Evolutionary conservation across 306 rosid genomes (phyloP), one percentile per base, ranked within the genome.

Genomic region (Trifolium pratense): DNA sequence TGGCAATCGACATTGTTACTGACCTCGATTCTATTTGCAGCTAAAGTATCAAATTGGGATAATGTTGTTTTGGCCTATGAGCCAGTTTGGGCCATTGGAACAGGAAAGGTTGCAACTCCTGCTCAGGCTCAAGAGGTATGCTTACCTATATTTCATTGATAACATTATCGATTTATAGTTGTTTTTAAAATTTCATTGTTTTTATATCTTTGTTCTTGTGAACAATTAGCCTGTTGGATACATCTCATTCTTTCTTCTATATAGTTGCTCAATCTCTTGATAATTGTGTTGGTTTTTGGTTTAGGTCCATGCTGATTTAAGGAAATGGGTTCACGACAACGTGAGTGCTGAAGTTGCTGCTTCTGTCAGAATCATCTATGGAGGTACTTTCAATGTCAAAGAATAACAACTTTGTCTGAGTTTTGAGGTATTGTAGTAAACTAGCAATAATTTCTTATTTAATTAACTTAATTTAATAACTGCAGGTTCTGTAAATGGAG

Each of bases 31-130:
- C 3, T 48, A 26, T 39, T 23, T 78, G 77, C 84, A 78, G 78
- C 67, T 67, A 87, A 63, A 74, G 52, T 91, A 65, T 77, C 87
- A 21, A 85, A 74, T 11, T 91, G 97, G 97, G 84, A 79, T 21
- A 81, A 91, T 74, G 82, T 91, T 49, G 97, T 91, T 52, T 69
- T 91, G 83, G 97, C 97, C 23, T 91, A 89, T 60, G 97, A 91
- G 83, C 97, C 97, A 13, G 97, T 91, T 70, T 91, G 97, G 97
- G 97, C 97, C 78, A 91, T 91, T 70, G 97, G 97, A 48, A 91
- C 97, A 1, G 97, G 97, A 70, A 91, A 91, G 90, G 94, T 91
- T 70, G 97, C 97, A 56, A 57, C 86, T 80, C 97, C 98, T 86
- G 88, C 87, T 73, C 97, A 90, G 74, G 98, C 97, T 40, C 97